Conservation (phyloP, 805 yeast species). For the Saccharomycopsis oosterbeekiorum region DNA sequence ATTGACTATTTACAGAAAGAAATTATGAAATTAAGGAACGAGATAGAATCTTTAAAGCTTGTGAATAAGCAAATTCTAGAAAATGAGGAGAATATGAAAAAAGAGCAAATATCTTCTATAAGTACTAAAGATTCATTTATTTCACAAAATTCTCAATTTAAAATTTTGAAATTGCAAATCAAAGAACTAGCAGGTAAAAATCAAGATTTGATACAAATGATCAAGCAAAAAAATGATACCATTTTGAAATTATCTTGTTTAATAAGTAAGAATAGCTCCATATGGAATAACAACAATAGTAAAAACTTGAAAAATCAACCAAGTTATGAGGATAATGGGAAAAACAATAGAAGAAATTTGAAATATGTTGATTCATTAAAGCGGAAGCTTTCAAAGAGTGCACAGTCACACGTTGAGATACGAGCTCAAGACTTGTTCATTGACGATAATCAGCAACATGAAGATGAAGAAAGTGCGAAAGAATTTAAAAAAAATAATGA, state of each 20-base stretch:
- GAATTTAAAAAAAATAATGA: background rate
- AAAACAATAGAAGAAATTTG: background rate
- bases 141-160: background rate
- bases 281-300: background rate
- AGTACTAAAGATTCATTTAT: background rate
- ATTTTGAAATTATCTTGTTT: background rate
- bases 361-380: background rate
- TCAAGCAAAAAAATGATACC: background rate
- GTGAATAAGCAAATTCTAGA: background rate
- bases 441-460: background rate
- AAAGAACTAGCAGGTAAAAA: background rate
- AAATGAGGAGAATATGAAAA: background rate
- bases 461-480: background rate
- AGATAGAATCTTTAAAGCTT: background rate
- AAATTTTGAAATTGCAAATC: background rate
- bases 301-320: background rate
- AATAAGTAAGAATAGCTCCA: background rate
- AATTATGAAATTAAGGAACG: background rate
- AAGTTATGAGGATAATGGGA: background rate
- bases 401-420: background rate
- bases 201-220: background rate
- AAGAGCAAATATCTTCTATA: background rate
- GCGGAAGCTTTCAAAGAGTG: background rate
- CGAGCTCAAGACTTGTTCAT: background rate
- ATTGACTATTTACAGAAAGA: background rate